Evolutionary conservation across 257 asterid genomes (phyloP).

Genomic region (Coffea canephora): DNA sequence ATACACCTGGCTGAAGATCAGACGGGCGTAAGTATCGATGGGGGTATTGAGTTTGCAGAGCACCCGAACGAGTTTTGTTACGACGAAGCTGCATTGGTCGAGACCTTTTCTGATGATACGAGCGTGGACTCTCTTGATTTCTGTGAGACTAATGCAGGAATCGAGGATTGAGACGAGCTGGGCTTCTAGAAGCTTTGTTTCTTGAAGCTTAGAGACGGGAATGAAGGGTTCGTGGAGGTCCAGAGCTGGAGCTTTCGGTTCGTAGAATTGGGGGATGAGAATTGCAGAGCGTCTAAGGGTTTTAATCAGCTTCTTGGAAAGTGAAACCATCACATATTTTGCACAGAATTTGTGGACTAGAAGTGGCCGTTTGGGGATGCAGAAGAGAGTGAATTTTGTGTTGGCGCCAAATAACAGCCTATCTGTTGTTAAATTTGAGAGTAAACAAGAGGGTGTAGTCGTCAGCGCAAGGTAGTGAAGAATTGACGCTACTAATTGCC

Average conservation of each 20-base stretch:
- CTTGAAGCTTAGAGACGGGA: slow-evolving; percentile 59
- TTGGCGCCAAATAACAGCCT: no score
- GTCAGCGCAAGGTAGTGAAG: no score
- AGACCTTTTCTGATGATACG: slow-evolving; percentile 56
- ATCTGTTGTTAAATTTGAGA: no score
- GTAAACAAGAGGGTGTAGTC: no score
- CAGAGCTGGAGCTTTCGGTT: slow-evolving; percentile 22
- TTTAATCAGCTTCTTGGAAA: slow-evolving; percentile 34
- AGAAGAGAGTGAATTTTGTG: no score
- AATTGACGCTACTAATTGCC: no score
- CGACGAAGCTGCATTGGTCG: slow-evolving; percentile 66
- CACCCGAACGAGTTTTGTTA: slow-evolving; percentile 63
- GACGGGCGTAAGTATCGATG: slow-evolving; percentile 44
- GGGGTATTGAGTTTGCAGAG: slow-evolving; percentile 50
- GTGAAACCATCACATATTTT: slow-evolving; percentile 43
- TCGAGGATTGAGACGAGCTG: slow-evolving; percentile 50
- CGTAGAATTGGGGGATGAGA: background rate
- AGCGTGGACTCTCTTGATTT: slow-evolving; percentile 72
- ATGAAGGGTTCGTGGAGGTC: slow-evolving; percentile 37
- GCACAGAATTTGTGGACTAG: background rate
- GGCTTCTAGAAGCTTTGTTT: slow-evolving; percentile 50
- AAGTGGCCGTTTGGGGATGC: no score
- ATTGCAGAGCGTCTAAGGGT: slow-evolving; percentile 12
- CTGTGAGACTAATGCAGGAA: slow-evolving; percentile 44
- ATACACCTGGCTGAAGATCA: slow-evolving; percentile 50